Conservation (phyloP, 805 yeast species). For the Candida nemodendra region DNA sequence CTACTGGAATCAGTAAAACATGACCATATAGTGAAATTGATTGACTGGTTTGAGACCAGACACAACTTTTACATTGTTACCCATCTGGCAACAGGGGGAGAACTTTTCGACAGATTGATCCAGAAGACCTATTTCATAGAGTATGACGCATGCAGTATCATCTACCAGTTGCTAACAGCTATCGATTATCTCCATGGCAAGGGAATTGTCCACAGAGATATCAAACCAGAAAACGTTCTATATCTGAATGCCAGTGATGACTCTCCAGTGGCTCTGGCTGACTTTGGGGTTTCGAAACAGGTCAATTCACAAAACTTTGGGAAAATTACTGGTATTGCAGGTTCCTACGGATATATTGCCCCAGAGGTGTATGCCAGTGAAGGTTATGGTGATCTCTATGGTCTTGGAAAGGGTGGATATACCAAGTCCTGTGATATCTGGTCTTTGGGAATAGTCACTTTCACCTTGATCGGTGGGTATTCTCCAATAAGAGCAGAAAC, state of each 20-base stretch:
- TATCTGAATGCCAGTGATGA: constrained; percentile 60
- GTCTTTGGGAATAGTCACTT: constrained; percentile 92
- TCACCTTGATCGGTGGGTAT: constrained; percentile 87
- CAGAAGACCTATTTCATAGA: constrained; percentile 84
- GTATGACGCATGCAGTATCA: constrained; percentile 74
- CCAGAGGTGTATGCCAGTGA: constrained; percentile 82
- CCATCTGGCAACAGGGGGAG: constrained; percentile 95
- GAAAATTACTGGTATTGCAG: constrained; percentile 41
- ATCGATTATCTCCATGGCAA: constrained; percentile 70
- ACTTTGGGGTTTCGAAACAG: constrained; percentile 91
- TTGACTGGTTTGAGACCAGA: constrained; percentile 90
- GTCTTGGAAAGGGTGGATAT: constrained; percentile 59
- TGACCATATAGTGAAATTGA: constrained; percentile 84
- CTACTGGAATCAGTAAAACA: constrained; percentile 68
- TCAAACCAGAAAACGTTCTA: constrained; percentile 90
- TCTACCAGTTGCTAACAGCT: constrained; percentile 75
- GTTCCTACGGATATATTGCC: constrained; percentile 95
- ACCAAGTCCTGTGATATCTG: constrained; percentile 96
- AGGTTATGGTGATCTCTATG: constrained; percentile 36
- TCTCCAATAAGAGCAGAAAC: constrained; percentile 88
- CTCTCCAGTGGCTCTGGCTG: constrained; percentile 83
- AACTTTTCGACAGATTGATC: constrained; percentile 83
- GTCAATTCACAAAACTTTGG: constrained; percentile 32
- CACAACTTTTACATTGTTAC: constrained; percentile 93
- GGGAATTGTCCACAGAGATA: constrained; percentile 88